phyloP scores from a whole-genome alignment of 2,329 filamentous ascomycete genomes.

The Arthrobotrys musiformis region DNA sequence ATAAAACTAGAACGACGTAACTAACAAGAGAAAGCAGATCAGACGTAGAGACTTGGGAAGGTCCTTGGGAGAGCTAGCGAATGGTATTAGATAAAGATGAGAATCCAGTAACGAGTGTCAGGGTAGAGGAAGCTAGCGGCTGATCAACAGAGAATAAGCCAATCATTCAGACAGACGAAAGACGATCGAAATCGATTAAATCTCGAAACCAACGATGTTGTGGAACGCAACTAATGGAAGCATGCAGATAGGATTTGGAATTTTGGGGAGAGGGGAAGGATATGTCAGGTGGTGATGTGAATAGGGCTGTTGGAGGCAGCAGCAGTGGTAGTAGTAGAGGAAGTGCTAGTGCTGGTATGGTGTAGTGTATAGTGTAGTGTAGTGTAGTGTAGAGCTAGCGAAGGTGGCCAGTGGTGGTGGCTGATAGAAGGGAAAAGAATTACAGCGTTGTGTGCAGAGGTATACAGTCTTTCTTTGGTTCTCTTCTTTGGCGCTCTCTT shows the following conservation, averaged over 20 bases:
- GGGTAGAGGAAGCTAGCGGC: slow-evolving; percentile 49
- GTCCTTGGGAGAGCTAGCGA: slow-evolving; percentile 21
- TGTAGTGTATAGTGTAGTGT: not conserved
- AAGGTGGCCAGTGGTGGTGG: slow-evolving; percentile 6
- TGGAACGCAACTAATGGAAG: slow-evolving; percentile 30
- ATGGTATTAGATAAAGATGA: slow-evolving; percentile 37
- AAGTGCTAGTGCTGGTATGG: not conserved
- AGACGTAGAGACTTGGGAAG: slow-evolving; percentile 23
- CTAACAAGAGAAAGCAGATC: slow-evolving; percentile 13
- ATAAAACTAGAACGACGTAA: not conserved
- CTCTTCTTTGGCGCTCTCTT: not conserved
- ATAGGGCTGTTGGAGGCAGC: not conserved
- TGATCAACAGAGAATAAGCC: slow-evolving; percentile 55
- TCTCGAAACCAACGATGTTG: slow-evolving; percentile 27
- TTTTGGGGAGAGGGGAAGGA: not conserved
- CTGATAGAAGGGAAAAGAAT: slow-evolving; percentile 8
- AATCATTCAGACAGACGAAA: slow-evolving; percentile 43
- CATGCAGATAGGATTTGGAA: slow-evolving; percentile 22
- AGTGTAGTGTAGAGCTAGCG: not conserved
- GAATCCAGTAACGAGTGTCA: slow-evolving; percentile 46
- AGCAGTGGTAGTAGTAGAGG: not conserved
- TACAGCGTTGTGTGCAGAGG: slow-evolving; percentile 13
- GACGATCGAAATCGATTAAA: slow-evolving; percentile 50
- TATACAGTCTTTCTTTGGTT: slow-evolving; percentile 9
- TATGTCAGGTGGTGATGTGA: slow-evolving; percentile 15